These are phyloP conservation scores for Lactarius trivialis DNA, from an alignment of 768 basidiomycete species.

Conservation along the genomic window DNA sequence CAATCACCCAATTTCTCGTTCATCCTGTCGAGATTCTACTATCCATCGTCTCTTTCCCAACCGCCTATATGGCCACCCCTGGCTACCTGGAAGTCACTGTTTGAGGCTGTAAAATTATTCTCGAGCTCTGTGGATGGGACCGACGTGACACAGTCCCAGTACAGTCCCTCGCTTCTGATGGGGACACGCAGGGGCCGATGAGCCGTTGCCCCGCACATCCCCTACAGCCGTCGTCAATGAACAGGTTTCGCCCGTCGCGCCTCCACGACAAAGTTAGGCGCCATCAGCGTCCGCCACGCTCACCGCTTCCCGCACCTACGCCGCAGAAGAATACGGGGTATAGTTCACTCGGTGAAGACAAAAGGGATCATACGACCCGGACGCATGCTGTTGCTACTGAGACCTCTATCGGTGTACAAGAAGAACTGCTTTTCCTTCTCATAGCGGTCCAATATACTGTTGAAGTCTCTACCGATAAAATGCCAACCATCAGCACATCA, in stretches of 20 bases:
- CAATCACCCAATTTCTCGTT: too few species aligned
- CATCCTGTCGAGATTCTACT: too few species aligned
- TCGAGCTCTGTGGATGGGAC: too few species aligned
- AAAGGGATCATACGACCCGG: slow-evolving; percentile 97
- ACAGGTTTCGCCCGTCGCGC: neutral
- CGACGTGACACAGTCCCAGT: too few species aligned
- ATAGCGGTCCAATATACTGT: slow-evolving; percentile 89
- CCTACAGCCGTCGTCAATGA: too few species aligned
- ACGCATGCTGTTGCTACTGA: slow-evolving; percentile 95
- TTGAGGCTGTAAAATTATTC: too few species aligned
- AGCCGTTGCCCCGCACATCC: too few species aligned
- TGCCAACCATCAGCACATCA: neutral
- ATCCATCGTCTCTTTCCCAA: too few species aligned
- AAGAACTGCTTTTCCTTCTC: slow-evolving; percentile 97
- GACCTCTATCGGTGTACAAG: slow-evolving; percentile 95
- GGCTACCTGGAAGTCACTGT: too few species aligned
- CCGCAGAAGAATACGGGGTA: slow-evolving; percentile 35
- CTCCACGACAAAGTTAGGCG: neutral
- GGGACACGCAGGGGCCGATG: too few species aligned
- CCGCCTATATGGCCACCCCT: too few species aligned
- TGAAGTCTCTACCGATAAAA: slow-evolving; percentile 62
- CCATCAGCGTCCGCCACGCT: slow-evolving; percentile 45
- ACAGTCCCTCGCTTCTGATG: too few species aligned
- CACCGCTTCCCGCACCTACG: slow-evolving; percentile 49
- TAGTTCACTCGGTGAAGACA: slow-evolving; percentile 84